Percentiles rank a stretch among this genome's conserved stretches.
Conservation (phyloP, 139 green algal genomes). For the Picochlorum sp. region DNA sequence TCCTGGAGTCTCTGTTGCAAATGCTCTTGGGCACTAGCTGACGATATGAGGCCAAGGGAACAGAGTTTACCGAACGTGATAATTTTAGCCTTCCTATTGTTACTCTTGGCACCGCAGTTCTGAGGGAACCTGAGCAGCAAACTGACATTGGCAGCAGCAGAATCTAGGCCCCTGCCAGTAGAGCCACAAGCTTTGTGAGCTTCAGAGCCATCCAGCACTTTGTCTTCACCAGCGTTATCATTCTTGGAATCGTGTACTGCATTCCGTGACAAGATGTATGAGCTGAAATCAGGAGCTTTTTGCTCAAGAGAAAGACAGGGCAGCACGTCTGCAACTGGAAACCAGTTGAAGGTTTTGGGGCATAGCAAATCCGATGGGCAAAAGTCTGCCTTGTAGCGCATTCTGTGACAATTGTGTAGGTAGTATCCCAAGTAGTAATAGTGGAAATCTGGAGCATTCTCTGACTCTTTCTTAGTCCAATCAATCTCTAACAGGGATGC, state of each 20-base stretch:
- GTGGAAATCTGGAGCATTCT: constrained; percentile 30
- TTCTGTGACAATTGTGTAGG: constrained; percentile 89
- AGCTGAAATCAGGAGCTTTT: not conserved
- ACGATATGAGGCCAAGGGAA: too few species aligned
- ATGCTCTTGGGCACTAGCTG: not conserved
- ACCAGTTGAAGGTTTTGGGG: constrained; percentile 42
- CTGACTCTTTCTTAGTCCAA: constrained; percentile 48
- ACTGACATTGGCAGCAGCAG: too few species aligned
- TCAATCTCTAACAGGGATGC: constrained; percentile 68
- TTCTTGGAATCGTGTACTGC: too few species aligned
- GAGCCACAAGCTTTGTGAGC: too few species aligned
- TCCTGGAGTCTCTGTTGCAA: not conserved
- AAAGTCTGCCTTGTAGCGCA: constrained; percentile 82
- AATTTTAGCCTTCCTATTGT: too few species aligned
- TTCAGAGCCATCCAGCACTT: too few species aligned
- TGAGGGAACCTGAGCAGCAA: too few species aligned
- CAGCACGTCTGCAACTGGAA: constrained; percentile 19
- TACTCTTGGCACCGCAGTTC: too few species aligned
- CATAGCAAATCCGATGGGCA: constrained; percentile 82
- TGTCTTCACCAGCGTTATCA: too few species aligned
- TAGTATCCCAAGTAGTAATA: constrained; percentile 96
- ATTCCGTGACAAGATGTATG: too few species aligned
- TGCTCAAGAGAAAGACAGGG: constrained; percentile 5
- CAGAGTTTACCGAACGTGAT: too few species aligned
- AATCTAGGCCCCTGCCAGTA: too few species aligned